These are phyloP conservation scores for Pittosporum tobira DNA, from an alignment of 129 eudicot species.

Conservation along the genomic window DNA sequence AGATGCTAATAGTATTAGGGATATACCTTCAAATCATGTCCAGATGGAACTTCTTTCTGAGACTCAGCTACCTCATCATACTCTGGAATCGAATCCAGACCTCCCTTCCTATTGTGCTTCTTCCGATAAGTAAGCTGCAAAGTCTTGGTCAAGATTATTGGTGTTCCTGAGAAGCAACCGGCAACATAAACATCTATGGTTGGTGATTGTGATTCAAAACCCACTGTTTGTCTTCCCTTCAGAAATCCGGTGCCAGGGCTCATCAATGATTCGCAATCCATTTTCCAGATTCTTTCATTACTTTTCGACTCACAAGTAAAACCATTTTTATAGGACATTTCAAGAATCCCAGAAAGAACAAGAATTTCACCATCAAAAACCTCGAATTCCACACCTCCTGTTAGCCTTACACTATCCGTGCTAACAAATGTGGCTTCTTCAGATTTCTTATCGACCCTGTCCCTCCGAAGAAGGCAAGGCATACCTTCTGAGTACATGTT, in stretches of 20 bases:
- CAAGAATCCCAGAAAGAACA: conserved; percentile 53
- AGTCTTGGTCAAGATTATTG: conserved; percentile 63
- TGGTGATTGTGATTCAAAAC: conserved; percentile 45
- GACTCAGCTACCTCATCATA: conserved; percentile 34
- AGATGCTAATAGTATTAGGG: no score
- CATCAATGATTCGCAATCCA: conserved; percentile 50
- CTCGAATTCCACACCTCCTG: conserved; percentile 69
- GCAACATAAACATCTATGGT: conserved; percentile 75
- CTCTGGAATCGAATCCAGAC: conserved; percentile 68
- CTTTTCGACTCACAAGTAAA: conserved; percentile 26
- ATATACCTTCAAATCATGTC: conserved; percentile 61
- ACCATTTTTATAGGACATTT: conserved; percentile 39
- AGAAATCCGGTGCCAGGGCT: conserved; percentile 41
- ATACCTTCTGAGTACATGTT: conserved; percentile 53
- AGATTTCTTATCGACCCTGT: conserved; percentile 62
- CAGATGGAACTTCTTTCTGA: conserved; percentile 26
- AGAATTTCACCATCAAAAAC: conserved; percentile 51
- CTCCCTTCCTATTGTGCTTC: conserved; percentile 43
- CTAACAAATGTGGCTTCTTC: conserved; percentile 85
- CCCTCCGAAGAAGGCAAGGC: conserved; percentile 47
- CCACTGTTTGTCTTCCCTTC: conserved; percentile 41
- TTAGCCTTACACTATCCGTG: conserved; percentile 63
- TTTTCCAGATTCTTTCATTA: conserved; percentile 36
- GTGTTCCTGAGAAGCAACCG: conserved; percentile 56
- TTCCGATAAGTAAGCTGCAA: conserved; percentile 50